Conservation (phyloP, 306 rosid genomes). For the Psophocarpus tetragonolobus region DNA sequence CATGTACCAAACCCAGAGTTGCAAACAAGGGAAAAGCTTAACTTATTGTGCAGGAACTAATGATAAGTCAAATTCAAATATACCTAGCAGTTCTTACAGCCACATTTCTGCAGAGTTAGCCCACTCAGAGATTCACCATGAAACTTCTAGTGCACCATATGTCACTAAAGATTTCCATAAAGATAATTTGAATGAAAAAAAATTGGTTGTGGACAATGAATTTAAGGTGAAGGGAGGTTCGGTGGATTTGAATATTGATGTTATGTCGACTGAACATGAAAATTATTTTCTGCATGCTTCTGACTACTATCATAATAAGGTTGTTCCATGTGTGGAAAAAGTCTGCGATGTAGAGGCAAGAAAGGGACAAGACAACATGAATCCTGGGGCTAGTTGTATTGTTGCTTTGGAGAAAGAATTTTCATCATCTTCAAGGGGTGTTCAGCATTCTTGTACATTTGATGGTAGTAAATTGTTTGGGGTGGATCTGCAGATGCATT, state of each 20-base stretch:
- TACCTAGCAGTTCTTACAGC: conserved; percentile 52
- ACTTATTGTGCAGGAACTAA: conserved; percentile 40
- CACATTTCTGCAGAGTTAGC: conserved; percentile 63
- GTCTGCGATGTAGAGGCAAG: conserved; percentile 13
- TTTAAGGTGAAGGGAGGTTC: conserved; percentile 38
- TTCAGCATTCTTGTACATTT: conserved; percentile 28
- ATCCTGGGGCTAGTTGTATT: conserved; percentile 32
- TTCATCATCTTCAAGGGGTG: conserved; percentile 33
- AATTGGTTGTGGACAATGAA: conserved; percentile 34
- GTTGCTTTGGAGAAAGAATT: conserved; percentile 29
- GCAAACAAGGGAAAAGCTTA: conserved; percentile 38
- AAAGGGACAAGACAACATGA: conserved; percentile 40
- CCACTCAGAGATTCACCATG: conserved; percentile 53
- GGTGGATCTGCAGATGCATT: conserved; percentile 39
- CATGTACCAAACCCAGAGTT: conserved; percentile 25
- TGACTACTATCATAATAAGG: conserved; percentile 36
- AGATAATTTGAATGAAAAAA: conserved; percentile 25
- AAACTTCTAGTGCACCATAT: conserved; percentile 41
- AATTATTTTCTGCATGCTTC: conserved; percentile 30
- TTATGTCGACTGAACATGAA: conserved; percentile 43
- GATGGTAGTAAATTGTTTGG: conserved; percentile 55
- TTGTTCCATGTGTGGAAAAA: conserved; percentile 37
- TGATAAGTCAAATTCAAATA: conserved; percentile 47
- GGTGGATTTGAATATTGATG: conserved; percentile 58
- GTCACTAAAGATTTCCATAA: conserved; percentile 35